phyloP scores from a whole-genome alignment of 23 red algal genomes.

The Gracilaria caudata region DNA sequence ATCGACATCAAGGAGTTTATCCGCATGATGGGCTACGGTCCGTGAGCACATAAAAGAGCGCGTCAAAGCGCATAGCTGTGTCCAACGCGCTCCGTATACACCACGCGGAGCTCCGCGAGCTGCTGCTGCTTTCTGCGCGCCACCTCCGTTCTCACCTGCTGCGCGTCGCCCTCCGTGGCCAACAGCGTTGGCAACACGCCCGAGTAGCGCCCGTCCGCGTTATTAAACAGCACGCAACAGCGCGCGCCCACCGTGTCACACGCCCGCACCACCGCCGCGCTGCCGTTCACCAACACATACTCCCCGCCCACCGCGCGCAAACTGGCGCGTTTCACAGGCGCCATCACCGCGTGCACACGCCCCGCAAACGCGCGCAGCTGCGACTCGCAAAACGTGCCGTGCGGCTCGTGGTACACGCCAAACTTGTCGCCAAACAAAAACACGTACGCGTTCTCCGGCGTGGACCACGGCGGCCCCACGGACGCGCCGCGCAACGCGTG shows the following conservation, averaged over 20 bases:
- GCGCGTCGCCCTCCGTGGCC: not conserved
- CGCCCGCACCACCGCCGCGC: slow-evolving; percentile 6
- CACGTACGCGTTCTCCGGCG: slow-evolving; percentile 72
- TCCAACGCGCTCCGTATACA: not conserved
- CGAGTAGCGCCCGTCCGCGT: not conserved
- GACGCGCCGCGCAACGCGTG: slow-evolving; percentile 46
- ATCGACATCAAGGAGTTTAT: slow-evolving; percentile 79
- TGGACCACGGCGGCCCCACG: slow-evolving; percentile 87
- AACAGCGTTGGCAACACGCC: slow-evolving; percentile 13
- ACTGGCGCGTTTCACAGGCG: slow-evolving; percentile 8
- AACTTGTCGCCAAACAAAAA: slow-evolving; percentile 28
- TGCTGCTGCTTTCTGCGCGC: not conserved
- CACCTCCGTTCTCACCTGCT: not conserved
- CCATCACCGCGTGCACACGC: slow-evolving; percentile 23
- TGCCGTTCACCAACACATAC: slow-evolving; percentile 45
- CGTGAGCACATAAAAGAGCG: not conserved
- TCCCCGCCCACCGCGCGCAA: not conserved
- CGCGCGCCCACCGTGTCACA: slow-evolving; percentile 22
- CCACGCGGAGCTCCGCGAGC: slow-evolving; percentile 3
- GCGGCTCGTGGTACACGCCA: slow-evolving; percentile 82
- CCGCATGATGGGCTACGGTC: slow-evolving; percentile 64
- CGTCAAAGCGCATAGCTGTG: not conserved
- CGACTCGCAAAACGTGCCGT: slow-evolving; percentile 55
- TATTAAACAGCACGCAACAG: slow-evolving; percentile 42
- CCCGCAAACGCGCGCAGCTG: not conserved